Percentiles rank a stretch among this genome's conserved stretches.
Evolutionary conservation across 2,329 filamentous ascomycete species (phyloP).

Genomic region (Microdochium paspali): DNA sequence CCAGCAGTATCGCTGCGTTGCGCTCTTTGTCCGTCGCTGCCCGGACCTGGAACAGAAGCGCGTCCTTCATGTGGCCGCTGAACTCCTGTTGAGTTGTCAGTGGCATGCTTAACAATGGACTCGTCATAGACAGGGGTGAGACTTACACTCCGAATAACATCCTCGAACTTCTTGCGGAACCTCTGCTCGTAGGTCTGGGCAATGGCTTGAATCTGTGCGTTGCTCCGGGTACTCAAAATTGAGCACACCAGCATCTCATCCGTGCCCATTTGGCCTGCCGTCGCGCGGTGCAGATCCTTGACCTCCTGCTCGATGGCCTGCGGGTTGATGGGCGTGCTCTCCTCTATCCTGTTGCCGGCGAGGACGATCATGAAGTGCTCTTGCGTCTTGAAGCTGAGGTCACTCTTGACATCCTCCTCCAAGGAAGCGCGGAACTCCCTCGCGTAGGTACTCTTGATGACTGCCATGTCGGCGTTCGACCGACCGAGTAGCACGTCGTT

Average conservation of each 20-base stretch:
- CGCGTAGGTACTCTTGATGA: conserved; percentile 75
- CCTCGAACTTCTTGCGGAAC: conserved; percentile 61
- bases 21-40: conserved; percentile 72
- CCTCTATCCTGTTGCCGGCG: conserved; percentile 64
- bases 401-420: conserved; percentile 63
- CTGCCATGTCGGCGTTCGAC: conserved; percentile 77
- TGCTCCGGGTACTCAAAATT: conserved; percentile 66
- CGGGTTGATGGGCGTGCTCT: conserved; percentile 63
- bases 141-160: conserved; percentile 60
- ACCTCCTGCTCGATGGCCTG: conserved; percentile 69
- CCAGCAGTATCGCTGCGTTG: conserved; percentile 74
- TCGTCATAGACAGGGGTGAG: too few species aligned
- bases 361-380: conserved; percentile 78
- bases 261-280: conserved; percentile 62
- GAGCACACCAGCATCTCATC: conserved; percentile 71
- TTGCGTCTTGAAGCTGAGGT: conserved; percentile 80
- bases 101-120: neutral
- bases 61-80: conserved; percentile 84
- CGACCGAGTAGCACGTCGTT: conserved; percentile 80
- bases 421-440: conserved; percentile 56
- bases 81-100: conserved; percentile 49
- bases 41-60: conserved; percentile 70
- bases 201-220: conserved; percentile 79
- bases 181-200: conserved; percentile 63
- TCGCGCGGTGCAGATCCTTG: conserved; percentile 66